Evolutionary conservation across 768 basidiomycete species (phyloP).

Genomic region (Tephrocybe sp.): DNA sequence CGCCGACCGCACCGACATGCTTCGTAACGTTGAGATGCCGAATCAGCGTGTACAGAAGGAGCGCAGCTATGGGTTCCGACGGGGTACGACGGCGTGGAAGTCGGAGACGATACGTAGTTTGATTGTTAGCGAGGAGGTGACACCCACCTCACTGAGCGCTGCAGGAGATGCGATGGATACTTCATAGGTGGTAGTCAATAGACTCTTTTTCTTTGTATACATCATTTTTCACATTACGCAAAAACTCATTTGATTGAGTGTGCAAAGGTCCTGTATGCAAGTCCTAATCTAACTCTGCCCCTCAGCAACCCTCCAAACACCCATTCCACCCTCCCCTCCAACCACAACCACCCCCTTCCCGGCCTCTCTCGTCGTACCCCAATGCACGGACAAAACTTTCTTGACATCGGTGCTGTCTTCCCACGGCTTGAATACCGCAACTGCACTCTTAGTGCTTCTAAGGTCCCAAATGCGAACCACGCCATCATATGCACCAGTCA

Average conservation of each 20-base stretch:
- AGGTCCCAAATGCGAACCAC: slow-evolving; percentile 77
- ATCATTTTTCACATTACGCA: too few species aligned
- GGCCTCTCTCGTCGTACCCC: too few species aligned
- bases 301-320: slow-evolving; percentile 51
- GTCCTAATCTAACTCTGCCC: too few species aligned
- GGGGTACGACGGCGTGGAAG: slow-evolving; percentile 90
- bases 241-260: too few species aligned
- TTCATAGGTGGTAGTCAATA: slow-evolving; percentile 34
- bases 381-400: slow-evolving; percentile 50
- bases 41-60: slow-evolving; percentile 83
- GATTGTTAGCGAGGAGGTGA: slow-evolving; percentile 70
- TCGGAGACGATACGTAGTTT: slow-evolving; percentile 72
- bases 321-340: slow-evolving; percentile 64
- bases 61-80: slow-evolving; percentile 65
- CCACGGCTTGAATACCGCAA: slow-evolving; percentile 64
- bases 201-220: too few species aligned
- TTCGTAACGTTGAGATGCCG: slow-evolving; percentile 92
- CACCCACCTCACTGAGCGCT: slow-evolving; percentile 25
- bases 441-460: slow-evolving; percentile 60
- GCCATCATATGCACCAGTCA: slow-evolving; percentile 79
- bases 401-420: slow-evolving; percentile 56
- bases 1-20: slow-evolving; percentile 81
- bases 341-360: slow-evolving; percentile 46
- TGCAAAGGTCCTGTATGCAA: too few species aligned
- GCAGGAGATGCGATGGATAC: slow-evolving; percentile 80